A percentile compares a stretch with the other conserved stretches of the same genome.
Evolutionary conservation across 1,284 basidiomycete species (phyloP).

Genomic region (Cutaneotrichosporon sp.): DNA sequence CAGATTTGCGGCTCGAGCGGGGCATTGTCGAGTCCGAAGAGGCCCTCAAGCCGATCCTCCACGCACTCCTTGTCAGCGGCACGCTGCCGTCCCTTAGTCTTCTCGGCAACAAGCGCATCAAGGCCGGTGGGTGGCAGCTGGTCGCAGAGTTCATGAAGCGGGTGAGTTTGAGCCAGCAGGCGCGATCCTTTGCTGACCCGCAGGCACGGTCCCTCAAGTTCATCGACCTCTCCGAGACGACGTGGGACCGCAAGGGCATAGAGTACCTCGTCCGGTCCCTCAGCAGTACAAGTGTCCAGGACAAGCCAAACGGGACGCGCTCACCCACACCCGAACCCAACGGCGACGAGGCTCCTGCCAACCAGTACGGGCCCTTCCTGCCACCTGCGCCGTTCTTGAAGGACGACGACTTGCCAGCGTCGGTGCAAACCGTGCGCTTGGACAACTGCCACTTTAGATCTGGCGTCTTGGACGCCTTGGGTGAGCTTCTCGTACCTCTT

Average conservation of each 20-base stretch:
- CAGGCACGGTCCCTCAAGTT: constrained; percentile 72
- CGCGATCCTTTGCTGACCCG: neutral
- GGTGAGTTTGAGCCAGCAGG: constrained; percentile 47
- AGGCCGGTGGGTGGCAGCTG: constrained; percentile 69
- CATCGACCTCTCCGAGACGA: constrained; percentile 82
- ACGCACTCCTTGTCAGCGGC: constrained; percentile 78
- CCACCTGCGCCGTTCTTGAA: constrained; percentile 38
- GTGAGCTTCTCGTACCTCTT: neutral
- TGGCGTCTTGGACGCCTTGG: constrained; percentile 64
- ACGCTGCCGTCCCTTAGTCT: constrained; percentile 78
- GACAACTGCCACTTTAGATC: constrained; percentile 75
- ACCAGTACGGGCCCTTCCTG: constrained; percentile 33
- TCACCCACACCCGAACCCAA: neutral
- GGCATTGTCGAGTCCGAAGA: constrained; percentile 73
- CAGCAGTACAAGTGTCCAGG: constrained; percentile 30
- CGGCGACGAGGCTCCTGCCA: constrained; percentile 4
- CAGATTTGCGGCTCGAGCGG: constrained; percentile 68
- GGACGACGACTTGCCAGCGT: constrained; percentile 24
- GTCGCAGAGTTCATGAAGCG: constrained; percentile 73
- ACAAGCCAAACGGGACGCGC: neutral
- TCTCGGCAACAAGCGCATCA: constrained; percentile 78
- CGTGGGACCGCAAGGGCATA: constrained; percentile 73
- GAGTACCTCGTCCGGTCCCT: constrained; percentile 75
- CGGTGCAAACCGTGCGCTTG: constrained; percentile 66
- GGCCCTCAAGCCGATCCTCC: constrained; percentile 81